These are phyloP conservation scores for Paraphaeosphaeria sporulosa DNA, from an alignment of 2,329 filamentous ascomycete species.

Conservation along the genomic window DNA sequence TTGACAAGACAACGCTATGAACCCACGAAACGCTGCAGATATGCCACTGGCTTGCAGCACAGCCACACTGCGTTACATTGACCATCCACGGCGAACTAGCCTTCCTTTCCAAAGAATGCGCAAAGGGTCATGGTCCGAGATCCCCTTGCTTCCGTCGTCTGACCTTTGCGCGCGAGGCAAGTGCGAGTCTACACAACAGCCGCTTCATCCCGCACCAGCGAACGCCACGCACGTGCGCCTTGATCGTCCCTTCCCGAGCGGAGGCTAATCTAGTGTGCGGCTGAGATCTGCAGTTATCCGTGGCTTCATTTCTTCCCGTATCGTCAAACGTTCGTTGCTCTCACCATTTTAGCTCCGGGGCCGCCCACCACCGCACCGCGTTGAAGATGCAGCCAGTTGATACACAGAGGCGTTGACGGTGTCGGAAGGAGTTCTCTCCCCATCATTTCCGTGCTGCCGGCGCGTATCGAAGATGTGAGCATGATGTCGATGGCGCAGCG, in stretches of 20 bases:
- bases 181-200: constrained; percentile 3
- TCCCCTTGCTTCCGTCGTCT: neutral
- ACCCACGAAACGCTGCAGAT: too few species aligned
- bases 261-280: neutral
- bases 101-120: neutral
- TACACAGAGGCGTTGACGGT: neutral
- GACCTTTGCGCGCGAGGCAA: neutral
- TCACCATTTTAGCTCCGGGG: constrained; percentile 1
- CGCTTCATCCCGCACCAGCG: constrained; percentile 4
- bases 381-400: neutral
- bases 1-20: too few species aligned
- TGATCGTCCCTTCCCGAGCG: neutral
- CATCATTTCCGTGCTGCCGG: constrained; percentile 11
- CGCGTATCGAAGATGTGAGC: neutral
- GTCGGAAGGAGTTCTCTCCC: neutral
- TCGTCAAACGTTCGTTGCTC: neutral
- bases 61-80: neutral
- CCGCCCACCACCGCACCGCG: neutral
- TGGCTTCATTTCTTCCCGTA: neutral
- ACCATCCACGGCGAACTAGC: neutral
- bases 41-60: neutral
- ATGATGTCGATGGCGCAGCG: too few species aligned
- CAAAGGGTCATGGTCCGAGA: neutral
- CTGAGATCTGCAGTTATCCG: constrained; percentile 2
- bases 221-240: constrained; percentile 6